Base-by-base conservation (phyloP, 2,329 filamentous ascomycete species). In the Epicoccum sorghinum region DNA sequence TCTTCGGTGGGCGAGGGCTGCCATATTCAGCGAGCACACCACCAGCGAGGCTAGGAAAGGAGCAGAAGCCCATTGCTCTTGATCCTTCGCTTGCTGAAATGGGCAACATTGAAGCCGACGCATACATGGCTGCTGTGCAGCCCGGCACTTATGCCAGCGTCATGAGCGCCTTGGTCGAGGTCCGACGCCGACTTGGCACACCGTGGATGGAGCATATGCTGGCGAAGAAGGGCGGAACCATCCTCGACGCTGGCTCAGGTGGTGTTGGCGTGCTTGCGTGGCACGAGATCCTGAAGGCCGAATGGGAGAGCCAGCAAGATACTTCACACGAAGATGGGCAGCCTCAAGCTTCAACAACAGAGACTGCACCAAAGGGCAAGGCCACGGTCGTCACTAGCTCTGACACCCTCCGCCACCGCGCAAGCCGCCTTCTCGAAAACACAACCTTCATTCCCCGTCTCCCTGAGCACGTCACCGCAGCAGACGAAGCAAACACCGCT, bases 371-470 rank as follows among this genome's bases (percentile, higher is more conserved):
- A 1, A 80, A 83, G 3, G 90, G 91, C 1, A 91, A 89, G 71
- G 89, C 89, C 48, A 93, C 91, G 0, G 92, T 96, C 1, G 78
- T 98, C 3, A 86, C 90, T 2, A 91, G 87, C 0, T 89, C 91
- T 0, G 85, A 91, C 58, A 78, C 86, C 2, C 79, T 99, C 25
- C 86, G 92, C 14, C 81, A 89, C 51, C 88, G 92, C 29, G 81
- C 91, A 23, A 91, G 91, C 61, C 81, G 80, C 14, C 84, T 98
- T 59, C 79, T 99, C 10, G 83, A 96, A 33, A 89, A 97, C 71
- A 98, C 95, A 0, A 96, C 90, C 0, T 97, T 99, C 69, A 81
- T 99, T 7, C 93, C 93, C 7, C 87, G 93, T 4, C 78, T 98
- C n/a, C 95, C 95, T 0, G 91, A 98, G 67, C 92, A 93, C 60